Percentiles rank a stretch among this genome's conserved stretches.
Conservation (phyloP, 2,329 filamentous ascomycete genomes). For the Catunica adiposa region DNA sequence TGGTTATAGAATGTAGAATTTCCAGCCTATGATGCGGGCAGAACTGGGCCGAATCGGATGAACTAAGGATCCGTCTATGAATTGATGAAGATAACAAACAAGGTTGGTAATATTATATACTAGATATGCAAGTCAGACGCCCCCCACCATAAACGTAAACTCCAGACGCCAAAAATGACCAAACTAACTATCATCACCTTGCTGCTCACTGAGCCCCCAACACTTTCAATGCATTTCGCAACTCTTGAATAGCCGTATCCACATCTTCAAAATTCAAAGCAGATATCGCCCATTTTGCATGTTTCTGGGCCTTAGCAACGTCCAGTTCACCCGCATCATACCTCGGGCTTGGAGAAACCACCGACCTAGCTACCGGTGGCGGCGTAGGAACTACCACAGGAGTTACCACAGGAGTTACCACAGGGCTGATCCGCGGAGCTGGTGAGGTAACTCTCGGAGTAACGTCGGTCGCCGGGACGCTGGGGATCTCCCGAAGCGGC, state of each 20-base stretch:
- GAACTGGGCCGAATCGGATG: no score
- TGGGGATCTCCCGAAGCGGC: neutral
- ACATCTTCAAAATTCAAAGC: constrained; percentile 95
- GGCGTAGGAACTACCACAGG: no score
- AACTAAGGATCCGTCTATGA: no score
- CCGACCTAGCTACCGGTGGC: no score
- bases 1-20: no score
- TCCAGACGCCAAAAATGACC: neutral
- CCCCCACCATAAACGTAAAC: no score
- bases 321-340: constrained; percentile 28
- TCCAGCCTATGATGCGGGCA: no score
- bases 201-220: constrained; percentile 40
- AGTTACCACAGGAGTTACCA: no score
- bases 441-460: neutral
- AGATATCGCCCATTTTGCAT: constrained; percentile 92
- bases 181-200: neutral
- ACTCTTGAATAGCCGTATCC: constrained; percentile 69
- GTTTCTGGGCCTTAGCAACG: constrained; percentile 73
- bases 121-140: no score
- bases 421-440: constrained; percentile 3
- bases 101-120: no score
- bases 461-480: neutral
- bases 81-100: no score
- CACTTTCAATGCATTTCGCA: constrained; percentile 54
- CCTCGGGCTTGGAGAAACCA: neutral